phyloP scores from a whole-genome alignment of 768 basidiomycete genomes.

The Leucosporidium yakuticum region DNA sequence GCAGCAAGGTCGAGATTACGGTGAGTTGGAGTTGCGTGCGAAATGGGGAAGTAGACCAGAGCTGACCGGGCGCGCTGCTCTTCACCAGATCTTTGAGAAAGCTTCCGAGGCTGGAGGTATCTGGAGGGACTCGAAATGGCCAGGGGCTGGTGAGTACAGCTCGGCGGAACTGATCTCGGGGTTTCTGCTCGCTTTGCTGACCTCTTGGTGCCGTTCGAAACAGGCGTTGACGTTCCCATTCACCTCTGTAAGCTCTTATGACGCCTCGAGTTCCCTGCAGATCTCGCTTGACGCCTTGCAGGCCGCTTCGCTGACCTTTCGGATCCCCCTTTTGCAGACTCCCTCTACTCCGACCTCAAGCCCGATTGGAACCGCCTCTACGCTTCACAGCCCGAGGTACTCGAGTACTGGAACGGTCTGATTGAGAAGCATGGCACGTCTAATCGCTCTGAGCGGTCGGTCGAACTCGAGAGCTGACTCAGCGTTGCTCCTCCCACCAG shows the following conservation, averaged over 20 bases:
- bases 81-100: slow-evolving; percentile 13
- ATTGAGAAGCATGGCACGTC: slow-evolving; percentile 42
- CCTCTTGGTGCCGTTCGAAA: background rate
- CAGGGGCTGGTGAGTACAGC: slow-evolving; percentile 21
- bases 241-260: background rate
- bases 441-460: background rate
- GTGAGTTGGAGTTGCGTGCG: background rate
- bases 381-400: slow-evolving; percentile 52
- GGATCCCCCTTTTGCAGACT: slow-evolving; percentile 20
- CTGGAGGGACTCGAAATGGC: slow-evolving; percentile 27
- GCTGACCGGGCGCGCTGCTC: background rate
- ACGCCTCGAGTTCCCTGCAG: too few relatives aligned
- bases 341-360: slow-evolving; percentile 26
- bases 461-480: background rate
- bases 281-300: slow-evolving; percentile 39
- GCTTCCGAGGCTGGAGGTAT: slow-evolving; percentile 21
- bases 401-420: slow-evolving; percentile 50
- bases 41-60: background rate
- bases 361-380: slow-evolving; percentile 49
- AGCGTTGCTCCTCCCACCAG: slow-evolving; percentile 37
- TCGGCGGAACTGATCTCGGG: background rate
- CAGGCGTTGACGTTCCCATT: slow-evolving; percentile 20
- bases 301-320: slow-evolving; percentile 53
- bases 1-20: slow-evolving; percentile 18
- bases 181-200: background rate